Evolutionary conservation across 106 monocot species (phyloP).

Genomic region (Hemerocallis citrina): DNA sequence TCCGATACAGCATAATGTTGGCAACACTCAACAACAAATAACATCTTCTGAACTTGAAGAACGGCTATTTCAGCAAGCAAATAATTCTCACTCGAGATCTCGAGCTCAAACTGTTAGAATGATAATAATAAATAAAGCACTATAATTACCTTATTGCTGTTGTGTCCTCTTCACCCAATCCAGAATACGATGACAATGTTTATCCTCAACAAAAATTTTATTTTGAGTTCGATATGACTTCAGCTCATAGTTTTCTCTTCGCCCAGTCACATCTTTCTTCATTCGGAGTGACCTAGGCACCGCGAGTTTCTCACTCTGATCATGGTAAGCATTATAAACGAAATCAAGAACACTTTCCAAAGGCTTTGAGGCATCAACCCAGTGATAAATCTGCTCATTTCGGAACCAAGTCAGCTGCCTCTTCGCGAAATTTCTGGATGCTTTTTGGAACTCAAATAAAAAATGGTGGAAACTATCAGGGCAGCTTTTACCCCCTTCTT

Average conservation of each 20-base stretch:
- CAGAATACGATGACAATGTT: slow-evolving; percentile 49
- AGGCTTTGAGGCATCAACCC: slow-evolving; percentile 74
- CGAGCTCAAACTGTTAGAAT: too few species aligned
- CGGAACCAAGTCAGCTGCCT: slow-evolving; percentile 94
- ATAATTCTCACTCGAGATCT: too few species aligned
- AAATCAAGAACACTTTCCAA: slow-evolving; percentile 49
- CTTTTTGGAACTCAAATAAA: slow-evolving; percentile 60
- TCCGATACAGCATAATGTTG: too few species aligned
- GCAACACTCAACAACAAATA: too few species aligned
- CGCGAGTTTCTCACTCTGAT: slow-evolving; percentile 11
- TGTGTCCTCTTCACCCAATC: slow-evolving; percentile 70
- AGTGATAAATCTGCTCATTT: slow-evolving; percentile 67
- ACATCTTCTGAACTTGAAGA: too few species aligned
- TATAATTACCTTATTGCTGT: background rate
- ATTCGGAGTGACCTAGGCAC: slow-evolving; percentile 55
- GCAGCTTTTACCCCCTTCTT: slow-evolving; percentile 39
- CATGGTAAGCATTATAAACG: slow-evolving; percentile 36
- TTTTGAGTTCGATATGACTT: slow-evolving; percentile 57
- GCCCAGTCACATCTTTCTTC: slow-evolving; percentile 33
- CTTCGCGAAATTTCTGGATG: slow-evolving; percentile 88
- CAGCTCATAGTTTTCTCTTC: slow-evolving; percentile 40
- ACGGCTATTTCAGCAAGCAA: too few species aligned
- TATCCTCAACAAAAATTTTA: slow-evolving; percentile 32
- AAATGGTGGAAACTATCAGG: slow-evolving; percentile 41
- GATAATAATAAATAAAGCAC: too few species aligned